Base-by-base conservation (phyloP, 495 filamentous ascomycete genomes). In the Hyaloscypha hepaticicola region DNA sequence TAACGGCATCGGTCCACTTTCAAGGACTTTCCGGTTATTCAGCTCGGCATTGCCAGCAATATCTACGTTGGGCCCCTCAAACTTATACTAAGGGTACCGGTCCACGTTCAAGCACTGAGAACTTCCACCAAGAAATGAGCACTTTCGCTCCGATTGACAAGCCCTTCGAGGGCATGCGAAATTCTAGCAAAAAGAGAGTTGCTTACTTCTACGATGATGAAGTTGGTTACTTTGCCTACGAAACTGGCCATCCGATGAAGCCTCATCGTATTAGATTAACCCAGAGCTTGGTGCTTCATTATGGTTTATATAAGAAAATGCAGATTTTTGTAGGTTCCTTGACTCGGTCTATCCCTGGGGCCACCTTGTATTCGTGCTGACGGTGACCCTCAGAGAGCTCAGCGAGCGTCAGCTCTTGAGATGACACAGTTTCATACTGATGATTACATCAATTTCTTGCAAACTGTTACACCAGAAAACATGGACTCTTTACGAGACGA, bases 361-460 rank as follows among this genome's bases (percentile, higher is more conserved):
- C n/a, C 53, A 19, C 19, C n/a, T 31, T 56, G 11, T 27, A 29
- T 16, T 29, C 26, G 26, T 5, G 31, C 29, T 58, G 14, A 58
- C 38, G 56, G 56, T 45, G 38, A 19, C 2, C n/a, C 26, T 45
- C 61, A 97, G 93, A 90, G 94, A 69, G 94, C 94, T 27, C 97
- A 97, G 79, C 95, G 95, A 12, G 94, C 94, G 11, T 92, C 90
- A 26, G 91, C 89, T 64, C 88, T 88, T 65, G 94, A 98, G 72
- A 98, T 98, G 94, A 97, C 94, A 56, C 94, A 97, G 73, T 98
- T 97, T 72, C 94, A 98, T 76, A 97, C 95, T 5, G 94, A 97
- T 74, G 94, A 97, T 75, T 98, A 98, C 75, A 93, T 98, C 72
- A 93, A 98, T 60, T 98, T 97, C 75, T 78, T 98, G 16, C 87